Evolutionary conservation across 768 basidiomycete species (phyloP).

Genomic region (Russula vinacea): DNA sequence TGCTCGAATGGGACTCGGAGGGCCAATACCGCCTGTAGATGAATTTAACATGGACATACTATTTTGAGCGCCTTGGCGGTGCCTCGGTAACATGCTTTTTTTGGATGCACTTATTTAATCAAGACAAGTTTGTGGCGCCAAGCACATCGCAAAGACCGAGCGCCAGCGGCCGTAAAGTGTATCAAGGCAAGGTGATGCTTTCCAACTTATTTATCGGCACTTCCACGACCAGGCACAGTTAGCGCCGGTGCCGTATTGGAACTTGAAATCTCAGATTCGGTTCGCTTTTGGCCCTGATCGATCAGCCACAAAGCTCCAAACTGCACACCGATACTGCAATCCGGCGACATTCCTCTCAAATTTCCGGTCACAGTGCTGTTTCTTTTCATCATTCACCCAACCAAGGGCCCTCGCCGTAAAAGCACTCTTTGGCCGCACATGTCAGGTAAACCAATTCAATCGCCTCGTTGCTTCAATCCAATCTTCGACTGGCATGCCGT

Average conservation of each 20-base stretch:
- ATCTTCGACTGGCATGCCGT: not conserved
- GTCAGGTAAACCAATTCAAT: not conserved
- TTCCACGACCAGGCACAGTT: not conserved
- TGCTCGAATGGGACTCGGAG: not conserved
- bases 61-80: not conserved
- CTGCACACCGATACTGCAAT: not conserved
- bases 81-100: not conserved
- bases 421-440: conserved; percentile 3
- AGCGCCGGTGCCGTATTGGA: not conserved
- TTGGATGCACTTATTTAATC: not conserved
- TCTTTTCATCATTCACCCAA: not conserved
- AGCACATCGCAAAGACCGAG: not conserved
- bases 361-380: not conserved
- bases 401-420: not conserved
- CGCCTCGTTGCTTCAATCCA: not conserved
- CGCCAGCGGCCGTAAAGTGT: conserved; percentile 1
- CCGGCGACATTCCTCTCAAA: not conserved
- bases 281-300: not conserved
- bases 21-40: not conserved
- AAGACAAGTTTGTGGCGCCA: no score
- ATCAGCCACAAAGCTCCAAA: not conserved
- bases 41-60: not conserved
- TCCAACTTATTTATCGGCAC: no score
- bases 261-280: not conserved
- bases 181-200: not conserved